phyloP scores from a whole-genome alignment of 2,329 filamentous ascomycete species.

The Hymenoscyphus infarciens region DNA sequence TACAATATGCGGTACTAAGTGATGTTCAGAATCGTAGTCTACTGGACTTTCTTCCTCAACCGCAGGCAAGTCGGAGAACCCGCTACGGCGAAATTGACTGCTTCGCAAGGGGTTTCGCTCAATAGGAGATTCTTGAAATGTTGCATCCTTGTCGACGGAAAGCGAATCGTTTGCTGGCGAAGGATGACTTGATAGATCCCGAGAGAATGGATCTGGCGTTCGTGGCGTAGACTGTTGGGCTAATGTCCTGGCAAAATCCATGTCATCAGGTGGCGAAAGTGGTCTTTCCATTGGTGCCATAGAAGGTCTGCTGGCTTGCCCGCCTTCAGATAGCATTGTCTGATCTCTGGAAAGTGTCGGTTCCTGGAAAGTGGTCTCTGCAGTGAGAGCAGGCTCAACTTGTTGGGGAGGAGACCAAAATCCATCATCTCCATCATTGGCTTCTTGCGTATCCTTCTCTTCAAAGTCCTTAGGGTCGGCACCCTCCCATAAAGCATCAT shows the following conservation, averaged over 20 bases:
- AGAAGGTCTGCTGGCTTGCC: slow-evolving; percentile 2
- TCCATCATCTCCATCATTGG: slow-evolving; percentile 29
- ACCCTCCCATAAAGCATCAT: slow-evolving; percentile 44
- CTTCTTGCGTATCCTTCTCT: slow-evolving; percentile 22
- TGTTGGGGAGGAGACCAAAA: slow-evolving; percentile 36
- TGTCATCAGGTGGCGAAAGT: slow-evolving; percentile 10
- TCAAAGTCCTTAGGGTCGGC: slow-evolving; percentile 37
- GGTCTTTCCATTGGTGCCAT: not conserved
- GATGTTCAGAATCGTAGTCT: slow-evolving; percentile 20
- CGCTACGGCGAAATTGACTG: slow-evolving; percentile 20
- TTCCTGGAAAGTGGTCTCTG: slow-evolving; percentile 14
- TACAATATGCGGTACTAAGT: slow-evolving; percentile 9
- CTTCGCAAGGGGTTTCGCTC: slow-evolving; percentile 18
- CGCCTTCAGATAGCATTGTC: slow-evolving; percentile 1
- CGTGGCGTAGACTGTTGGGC: not conserved
- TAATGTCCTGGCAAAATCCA: slow-evolving; percentile 2
- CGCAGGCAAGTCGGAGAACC: slow-evolving; percentile 29
- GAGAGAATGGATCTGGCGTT: not conserved
- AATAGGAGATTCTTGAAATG: slow-evolving; percentile 10
- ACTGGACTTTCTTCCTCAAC: slow-evolving; percentile 29
- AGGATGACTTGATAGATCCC: slow-evolving; percentile 4
- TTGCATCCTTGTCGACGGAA: slow-evolving; percentile 9
- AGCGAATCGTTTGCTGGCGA: slow-evolving; percentile 9
- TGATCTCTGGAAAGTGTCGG: slow-evolving; percentile 9
- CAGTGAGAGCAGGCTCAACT: slow-evolving; percentile 12